Conservation (phyloP, 2,329 filamentous ascomycete genomes). For the Teratosphaeria pseudoeucalypti region DNA sequence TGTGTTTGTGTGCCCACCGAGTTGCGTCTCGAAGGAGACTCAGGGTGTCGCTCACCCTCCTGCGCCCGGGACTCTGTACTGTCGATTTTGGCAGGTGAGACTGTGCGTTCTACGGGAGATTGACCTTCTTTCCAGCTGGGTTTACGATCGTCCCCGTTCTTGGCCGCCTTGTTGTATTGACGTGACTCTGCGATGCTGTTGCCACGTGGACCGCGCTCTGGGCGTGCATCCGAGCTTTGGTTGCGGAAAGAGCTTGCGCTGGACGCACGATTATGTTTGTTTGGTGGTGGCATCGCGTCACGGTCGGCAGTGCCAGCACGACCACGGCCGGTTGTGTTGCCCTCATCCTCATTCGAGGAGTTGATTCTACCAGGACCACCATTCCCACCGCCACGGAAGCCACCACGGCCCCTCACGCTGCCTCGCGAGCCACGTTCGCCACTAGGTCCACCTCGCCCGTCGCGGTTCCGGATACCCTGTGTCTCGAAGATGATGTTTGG, state of each 20-base stretch:
- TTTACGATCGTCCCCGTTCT: background rate
- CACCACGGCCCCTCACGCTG: conserved; percentile 39
- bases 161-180: background rate
- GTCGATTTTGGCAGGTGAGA: background rate
- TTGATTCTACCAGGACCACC: conserved; percentile 21
- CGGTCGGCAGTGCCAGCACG: conserved; percentile 18
- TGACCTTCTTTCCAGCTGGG: conserved; percentile 1
- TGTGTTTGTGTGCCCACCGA: conserved; percentile 5
- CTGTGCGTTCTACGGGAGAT: background rate
- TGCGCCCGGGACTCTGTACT: background rate
- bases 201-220: conserved; percentile 2
- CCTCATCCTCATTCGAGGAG: conserved; percentile 10
- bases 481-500: conserved; percentile 82
- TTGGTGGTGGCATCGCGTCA: conserved; percentile 16
- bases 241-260: conserved; percentile 4
- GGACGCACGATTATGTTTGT: conserved; percentile 10
- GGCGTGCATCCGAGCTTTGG: conserved; percentile 1
- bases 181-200: background rate
- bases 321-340: conserved; percentile 1
- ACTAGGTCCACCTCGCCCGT: conserved; percentile 18
- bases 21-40: conserved; percentile 10
- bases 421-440: conserved; percentile 48
- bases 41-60: conserved; percentile 9
- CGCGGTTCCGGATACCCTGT: conserved; percentile 27
- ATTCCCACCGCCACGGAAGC: conserved; percentile 29